Evolutionary conservation across 2,329 filamentous ascomycete species (phyloP).

Genomic region (Bimuria novae-zelandiae): DNA sequence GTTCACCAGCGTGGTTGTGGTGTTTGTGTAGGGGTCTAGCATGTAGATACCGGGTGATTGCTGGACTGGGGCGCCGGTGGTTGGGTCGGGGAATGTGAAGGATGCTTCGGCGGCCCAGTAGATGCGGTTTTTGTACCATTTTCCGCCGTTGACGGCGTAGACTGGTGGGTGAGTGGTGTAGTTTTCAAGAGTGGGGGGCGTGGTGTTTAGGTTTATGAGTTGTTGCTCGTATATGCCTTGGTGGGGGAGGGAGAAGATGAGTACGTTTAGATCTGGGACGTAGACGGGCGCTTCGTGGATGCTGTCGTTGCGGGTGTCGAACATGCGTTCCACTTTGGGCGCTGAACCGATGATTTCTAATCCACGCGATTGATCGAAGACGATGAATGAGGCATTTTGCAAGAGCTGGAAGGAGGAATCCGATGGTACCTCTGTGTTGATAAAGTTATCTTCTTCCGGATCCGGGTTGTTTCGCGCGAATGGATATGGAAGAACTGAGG

Average conservation of each 20-base stretch:
- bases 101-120: not conserved
- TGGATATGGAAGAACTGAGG: not conserved
- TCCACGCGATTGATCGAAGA: not conserved
- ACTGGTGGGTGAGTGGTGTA: not conserved
- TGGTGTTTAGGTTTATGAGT: not conserved
- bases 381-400: not conserved
- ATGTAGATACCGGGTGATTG: not conserved
- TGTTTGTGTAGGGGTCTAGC: not conserved
- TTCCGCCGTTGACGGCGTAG: not conserved
- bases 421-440: not conserved
- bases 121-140: not conserved
- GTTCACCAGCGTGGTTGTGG: not conserved
- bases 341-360: not conserved
- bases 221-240: not conserved
- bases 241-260: not conserved
- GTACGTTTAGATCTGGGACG: not conserved
- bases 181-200: not conserved
- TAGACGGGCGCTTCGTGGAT: slow-evolving; percentile 1
- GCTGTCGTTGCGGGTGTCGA: not conserved
- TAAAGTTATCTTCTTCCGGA: not conserved
- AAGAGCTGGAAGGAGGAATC: not conserved
- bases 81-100: not conserved
- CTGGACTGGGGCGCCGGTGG: not conserved
- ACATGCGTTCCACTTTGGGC: not conserved
- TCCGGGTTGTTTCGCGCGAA: not conserved